Conservation (phyloP, 2,329 filamentous ascomycete species). For the Exophiala mesophila region DNA sequence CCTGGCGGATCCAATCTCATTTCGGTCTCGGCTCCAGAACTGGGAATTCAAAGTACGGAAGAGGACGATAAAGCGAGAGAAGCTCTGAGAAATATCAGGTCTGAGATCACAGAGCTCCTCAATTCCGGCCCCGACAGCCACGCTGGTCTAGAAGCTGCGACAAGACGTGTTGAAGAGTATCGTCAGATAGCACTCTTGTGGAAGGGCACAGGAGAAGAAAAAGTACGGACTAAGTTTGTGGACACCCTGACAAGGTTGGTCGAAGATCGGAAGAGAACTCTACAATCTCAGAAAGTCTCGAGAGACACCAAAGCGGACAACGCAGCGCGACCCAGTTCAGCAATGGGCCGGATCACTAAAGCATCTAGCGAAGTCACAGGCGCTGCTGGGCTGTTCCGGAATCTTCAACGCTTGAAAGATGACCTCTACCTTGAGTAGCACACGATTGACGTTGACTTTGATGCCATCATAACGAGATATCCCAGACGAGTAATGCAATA, state of each 20-base stretch:
- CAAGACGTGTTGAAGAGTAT: constrained; percentile 68
- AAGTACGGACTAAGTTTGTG: constrained; percentile 73
- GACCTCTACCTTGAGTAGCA: constrained; percentile 49
- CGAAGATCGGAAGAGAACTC: constrained; percentile 59
- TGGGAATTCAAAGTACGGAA: constrained; percentile 59
- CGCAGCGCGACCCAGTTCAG: constrained; percentile 18
- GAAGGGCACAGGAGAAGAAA: constrained; percentile 95
- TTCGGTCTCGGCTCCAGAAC: constrained; percentile 80
- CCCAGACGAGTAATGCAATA: no score
- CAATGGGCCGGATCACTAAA: constrained; percentile 29
- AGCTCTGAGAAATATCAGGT: constrained; percentile 63
- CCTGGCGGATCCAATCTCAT: constrained; percentile 81
- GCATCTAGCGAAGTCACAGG: constrained; percentile 36
- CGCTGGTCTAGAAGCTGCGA: constrained; percentile 68
- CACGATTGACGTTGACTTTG: not conserved
- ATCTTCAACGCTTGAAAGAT: constrained; percentile 49
- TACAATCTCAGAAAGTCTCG: constrained; percentile 33
- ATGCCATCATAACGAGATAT: no score
- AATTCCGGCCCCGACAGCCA: constrained; percentile 54
- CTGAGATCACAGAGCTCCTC: constrained; percentile 67
- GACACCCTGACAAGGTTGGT: constrained; percentile 76
- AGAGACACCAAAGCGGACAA: constrained; percentile 44
- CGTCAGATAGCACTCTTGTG: constrained; percentile 74
- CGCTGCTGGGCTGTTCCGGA: constrained; percentile 49
- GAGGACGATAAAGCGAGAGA: constrained; percentile 84